phyloP scores from a whole-genome alignment of 495 filamentous ascomycete genomes.

The Penicillium macrosclerotiorum region DNA sequence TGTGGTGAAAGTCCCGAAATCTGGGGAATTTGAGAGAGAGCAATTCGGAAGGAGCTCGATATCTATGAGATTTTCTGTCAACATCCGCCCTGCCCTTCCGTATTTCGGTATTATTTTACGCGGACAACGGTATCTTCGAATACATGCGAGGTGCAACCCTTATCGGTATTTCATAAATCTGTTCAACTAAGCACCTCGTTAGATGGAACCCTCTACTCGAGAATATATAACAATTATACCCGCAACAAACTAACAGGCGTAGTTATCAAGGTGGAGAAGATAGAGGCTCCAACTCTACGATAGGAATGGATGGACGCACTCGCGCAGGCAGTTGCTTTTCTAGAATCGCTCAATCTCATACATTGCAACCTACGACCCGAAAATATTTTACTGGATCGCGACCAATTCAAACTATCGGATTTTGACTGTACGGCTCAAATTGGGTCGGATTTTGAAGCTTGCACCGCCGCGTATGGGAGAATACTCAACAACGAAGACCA shows the following conservation, averaged over 20 bases:
- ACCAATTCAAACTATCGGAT: constrained; percentile 26
- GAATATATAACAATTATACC: constrained; percentile 11
- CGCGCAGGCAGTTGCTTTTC: constrained; percentile 34
- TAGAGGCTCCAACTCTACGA: constrained; percentile 31
- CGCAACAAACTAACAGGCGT: constrained; percentile 13
- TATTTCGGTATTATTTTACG: constrained; percentile 31
- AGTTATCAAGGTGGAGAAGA: constrained; percentile 27
- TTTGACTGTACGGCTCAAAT: constrained; percentile 28
- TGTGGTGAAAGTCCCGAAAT: constrained; percentile 36
- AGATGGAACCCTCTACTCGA: constrained; percentile 6
- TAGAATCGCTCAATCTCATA: constrained; percentile 38
- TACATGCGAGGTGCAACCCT: constrained; percentile 33
- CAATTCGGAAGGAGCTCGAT: constrained; percentile 32
- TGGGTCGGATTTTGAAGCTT: constrained; percentile 25
- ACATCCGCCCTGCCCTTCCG: constrained; percentile 30
- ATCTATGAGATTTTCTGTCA: constrained; percentile 31
- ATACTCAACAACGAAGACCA: constrained; percentile 19
- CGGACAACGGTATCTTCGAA: constrained; percentile 38
- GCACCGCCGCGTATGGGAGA: constrained; percentile 24
- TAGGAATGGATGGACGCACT: constrained; percentile 39
- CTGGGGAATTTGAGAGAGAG: constrained; percentile 31
- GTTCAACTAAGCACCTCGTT: not conserved
- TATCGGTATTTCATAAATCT: not conserved
- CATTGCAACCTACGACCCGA: constrained; percentile 33
- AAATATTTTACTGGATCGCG: constrained; percentile 27